These are phyloP conservation scores for Jamesozyma rosinii DNA, from an alignment of 805 yeast species.

Conservation along the genomic window DNA sequence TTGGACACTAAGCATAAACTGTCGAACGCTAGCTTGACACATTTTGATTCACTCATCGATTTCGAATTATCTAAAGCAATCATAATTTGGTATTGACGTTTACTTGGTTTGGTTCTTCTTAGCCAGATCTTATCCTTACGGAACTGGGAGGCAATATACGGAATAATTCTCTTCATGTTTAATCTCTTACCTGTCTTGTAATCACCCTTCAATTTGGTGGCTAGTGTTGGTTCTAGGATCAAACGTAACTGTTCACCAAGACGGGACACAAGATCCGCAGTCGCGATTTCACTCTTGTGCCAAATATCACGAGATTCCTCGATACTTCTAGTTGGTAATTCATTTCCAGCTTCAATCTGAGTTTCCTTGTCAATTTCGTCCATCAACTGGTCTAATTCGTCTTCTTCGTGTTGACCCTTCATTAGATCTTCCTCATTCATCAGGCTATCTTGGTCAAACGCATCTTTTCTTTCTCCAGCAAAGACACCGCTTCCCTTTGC, in stretches of 20 bases:
- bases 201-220: conserved; percentile 93
- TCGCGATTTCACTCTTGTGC: conserved; percentile 74
- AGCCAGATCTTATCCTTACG: conserved; percentile 97
- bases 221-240: conserved; percentile 88
- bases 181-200: conserved; percentile 94
- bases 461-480: conserved; percentile 35
- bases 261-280: conserved; percentile 78
- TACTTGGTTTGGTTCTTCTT: conserved; percentile 93
- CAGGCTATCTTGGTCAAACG: conserved; percentile 21
- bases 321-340: conserved; percentile 40
- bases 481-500: conserved; percentile 41
- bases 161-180: conserved; percentile 94
- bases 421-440: conserved; percentile 5
- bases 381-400: conserved; percentile 27
- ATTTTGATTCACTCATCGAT: conserved; percentile 90
- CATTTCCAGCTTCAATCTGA: conserved; percentile 19
- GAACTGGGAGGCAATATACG: conserved; percentile 95
- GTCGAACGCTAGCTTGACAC: conserved; percentile 87
- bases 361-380: conserved; percentile 30
- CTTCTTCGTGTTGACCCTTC: conserved; percentile 20
- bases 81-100: conserved; percentile 95
- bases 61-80: conserved; percentile 95
- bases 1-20: conserved; percentile 88
- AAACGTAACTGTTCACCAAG: conserved; percentile 87
- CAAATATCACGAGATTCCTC: conserved; percentile 72